Conservation (phyloP, 306 rosid species). For the Cucurbita ficifolia region DNA sequence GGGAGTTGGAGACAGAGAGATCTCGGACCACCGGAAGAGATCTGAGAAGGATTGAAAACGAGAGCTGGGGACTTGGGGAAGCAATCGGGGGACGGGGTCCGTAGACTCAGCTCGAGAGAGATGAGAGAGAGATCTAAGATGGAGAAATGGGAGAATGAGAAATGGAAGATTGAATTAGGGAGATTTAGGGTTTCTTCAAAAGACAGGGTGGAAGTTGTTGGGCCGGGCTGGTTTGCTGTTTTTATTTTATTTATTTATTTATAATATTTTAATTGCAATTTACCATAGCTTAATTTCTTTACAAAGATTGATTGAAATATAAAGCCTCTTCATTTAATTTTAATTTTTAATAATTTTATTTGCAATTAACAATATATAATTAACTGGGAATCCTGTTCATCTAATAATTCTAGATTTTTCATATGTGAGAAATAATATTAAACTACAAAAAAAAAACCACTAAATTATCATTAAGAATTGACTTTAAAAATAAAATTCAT, state of each 20-base stretch:
- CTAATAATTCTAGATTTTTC: too few relatives aligned
- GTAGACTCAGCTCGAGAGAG: background rate
- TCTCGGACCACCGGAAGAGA: background rate
- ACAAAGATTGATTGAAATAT: too few relatives aligned
- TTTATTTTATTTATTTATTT: background rate
- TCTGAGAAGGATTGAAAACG: background rate
- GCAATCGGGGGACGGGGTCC: background rate
- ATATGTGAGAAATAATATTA: too few relatives aligned
- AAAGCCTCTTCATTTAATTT: too few relatives aligned
- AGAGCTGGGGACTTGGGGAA: background rate
- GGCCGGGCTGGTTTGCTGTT: background rate
- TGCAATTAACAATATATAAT: too few relatives aligned
- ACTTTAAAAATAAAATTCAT: too few relatives aligned
- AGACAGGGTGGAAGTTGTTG: background rate
- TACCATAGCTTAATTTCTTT: too few relatives aligned
- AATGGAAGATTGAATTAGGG: background rate
- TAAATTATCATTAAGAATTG: too few relatives aligned
- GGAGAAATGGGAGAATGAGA: background rate
- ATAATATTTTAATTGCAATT: too few relatives aligned
- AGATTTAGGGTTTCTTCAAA: background rate
- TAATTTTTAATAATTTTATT: too few relatives aligned
- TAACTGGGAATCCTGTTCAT: too few relatives aligned
- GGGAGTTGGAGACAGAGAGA: background rate
- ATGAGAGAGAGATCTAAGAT: background rate
- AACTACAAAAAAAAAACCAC: too few relatives aligned